These are phyloP conservation scores for Trametes villosa DNA, from an alignment of 768 basidiomycete species.

Conservation along the genomic window DNA sequence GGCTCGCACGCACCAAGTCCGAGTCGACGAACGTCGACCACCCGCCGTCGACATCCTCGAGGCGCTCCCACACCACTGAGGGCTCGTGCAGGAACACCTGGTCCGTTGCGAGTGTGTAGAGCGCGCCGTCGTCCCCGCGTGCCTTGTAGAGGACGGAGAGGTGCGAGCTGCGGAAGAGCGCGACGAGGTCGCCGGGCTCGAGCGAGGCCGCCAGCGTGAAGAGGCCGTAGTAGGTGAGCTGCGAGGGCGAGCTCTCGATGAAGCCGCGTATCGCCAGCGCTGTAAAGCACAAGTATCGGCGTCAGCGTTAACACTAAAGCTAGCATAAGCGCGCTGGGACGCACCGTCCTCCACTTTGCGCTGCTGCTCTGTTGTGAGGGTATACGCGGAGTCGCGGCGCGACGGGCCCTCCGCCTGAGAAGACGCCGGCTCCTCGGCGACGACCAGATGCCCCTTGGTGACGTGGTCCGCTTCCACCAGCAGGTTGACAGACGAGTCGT, in stretches of 20 bases:
- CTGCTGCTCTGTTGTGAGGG: conserved; percentile 53
- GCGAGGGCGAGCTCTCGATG: conserved; percentile 73
- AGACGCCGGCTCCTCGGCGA: conserved; percentile 36
- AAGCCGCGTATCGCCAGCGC: conserved; percentile 71
- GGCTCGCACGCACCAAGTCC: conserved; percentile 62
- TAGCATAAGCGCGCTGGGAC: conserved; percentile 21
- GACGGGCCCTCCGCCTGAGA: conserved; percentile 32
- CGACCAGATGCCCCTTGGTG: conserved; percentile 63
- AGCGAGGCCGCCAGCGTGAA: conserved; percentile 69
- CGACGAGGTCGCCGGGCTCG: conserved; percentile 64
- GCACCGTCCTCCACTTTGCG: conserved; percentile 73
- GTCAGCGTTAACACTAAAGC: no score
- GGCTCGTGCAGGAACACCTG: conserved; percentile 77
- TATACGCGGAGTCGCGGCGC: conserved; percentile 7
- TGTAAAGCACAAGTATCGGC: no score
- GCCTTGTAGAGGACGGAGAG: conserved; percentile 84
- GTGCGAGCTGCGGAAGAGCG: conserved; percentile 90
- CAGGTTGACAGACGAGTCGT: conserved; percentile 72
- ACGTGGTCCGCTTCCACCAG: conserved; percentile 83
- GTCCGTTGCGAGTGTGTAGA: conserved; percentile 89
- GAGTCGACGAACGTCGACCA: conserved; percentile 80
- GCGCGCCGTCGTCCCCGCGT: conserved; percentile 42
- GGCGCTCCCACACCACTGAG: conserved; percentile 86
- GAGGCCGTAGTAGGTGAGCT: conserved; percentile 87
- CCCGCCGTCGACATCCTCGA: conserved; percentile 86